Percentiles rank a stretch among this genome's conserved stretches.
Evolutionary conservation across 2,329 filamentous ascomycete genomes (phyloP).

Genomic region (Paracamarosporium sp.): DNA sequence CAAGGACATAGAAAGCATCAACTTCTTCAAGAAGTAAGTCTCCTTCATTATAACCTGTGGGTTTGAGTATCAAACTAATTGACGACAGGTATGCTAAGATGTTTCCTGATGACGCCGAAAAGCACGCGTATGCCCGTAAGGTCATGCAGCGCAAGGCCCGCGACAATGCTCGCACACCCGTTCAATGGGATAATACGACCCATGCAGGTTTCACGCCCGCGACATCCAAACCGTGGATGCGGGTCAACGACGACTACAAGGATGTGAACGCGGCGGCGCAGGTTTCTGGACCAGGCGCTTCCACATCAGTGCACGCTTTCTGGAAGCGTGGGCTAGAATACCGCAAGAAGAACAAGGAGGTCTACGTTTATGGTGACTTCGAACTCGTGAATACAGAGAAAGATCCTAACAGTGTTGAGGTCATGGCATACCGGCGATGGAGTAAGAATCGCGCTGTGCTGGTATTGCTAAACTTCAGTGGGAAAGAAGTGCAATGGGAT

Average conservation of each 20-base stretch:
- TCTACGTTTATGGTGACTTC: constrained; percentile 70
- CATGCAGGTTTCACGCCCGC: constrained; percentile 68
- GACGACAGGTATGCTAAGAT: constrained; percentile 31
- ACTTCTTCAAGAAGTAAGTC: constrained; percentile 56
- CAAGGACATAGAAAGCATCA: constrained; percentile 62
- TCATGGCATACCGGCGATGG: constrained; percentile 43
- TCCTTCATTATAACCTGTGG: not conserved
- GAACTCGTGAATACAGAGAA: constrained; percentile 58
- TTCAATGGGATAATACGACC: constrained; percentile 67
- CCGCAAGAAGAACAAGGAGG: constrained; percentile 64
- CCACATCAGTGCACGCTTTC: constrained; percentile 63
- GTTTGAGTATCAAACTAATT: constrained; percentile 6
- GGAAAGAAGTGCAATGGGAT: constrained; percentile 36
- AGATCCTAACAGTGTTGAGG: constrained; percentile 43
- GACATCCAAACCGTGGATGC: constrained; percentile 65
- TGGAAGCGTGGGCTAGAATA: constrained; percentile 64
- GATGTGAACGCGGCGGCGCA: constrained; percentile 66
- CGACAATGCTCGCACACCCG: constrained; percentile 70
- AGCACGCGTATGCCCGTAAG: constrained; percentile 33
- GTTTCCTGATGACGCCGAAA: constrained; percentile 35
- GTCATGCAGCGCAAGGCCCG: constrained; percentile 66
- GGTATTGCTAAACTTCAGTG: constrained; percentile 43
- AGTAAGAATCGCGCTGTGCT: constrained; percentile 33
- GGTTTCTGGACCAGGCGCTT: constrained; percentile 35
- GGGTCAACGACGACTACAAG: constrained; percentile 62